Evolutionary conservation across 352 stramenopile genomes (phyloP).

Genomic region (Phytophthora hibernalis): DNA sequence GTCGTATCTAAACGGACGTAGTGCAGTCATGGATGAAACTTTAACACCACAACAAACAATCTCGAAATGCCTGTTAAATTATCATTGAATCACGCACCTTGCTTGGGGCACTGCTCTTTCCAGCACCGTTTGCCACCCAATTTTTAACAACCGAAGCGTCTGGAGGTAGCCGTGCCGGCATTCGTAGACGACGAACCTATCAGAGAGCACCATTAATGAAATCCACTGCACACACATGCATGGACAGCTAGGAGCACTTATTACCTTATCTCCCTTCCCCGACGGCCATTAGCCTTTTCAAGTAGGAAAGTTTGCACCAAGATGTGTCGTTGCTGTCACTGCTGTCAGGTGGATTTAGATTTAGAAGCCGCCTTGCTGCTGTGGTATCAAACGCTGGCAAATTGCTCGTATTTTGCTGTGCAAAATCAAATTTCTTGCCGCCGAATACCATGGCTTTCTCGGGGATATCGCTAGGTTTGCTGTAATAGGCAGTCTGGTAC

Average conservation of each 20-base stretch:
- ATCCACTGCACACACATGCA: neutral
- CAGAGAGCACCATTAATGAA: neutral
- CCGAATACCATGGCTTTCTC: conserved; percentile 80
- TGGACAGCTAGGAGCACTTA: neutral
- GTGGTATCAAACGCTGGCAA: conserved; percentile 59
- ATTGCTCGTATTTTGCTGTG: conserved; percentile 39
- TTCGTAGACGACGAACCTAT: conserved; percentile 50
- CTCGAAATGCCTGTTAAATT: neutral
- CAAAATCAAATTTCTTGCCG: conserved; percentile 75
- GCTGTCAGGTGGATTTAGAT: conserved; percentile 14
- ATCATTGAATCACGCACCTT: conserved; percentile 32
- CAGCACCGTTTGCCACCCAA: conserved; percentile 42
- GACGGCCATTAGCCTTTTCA: conserved; percentile 13
- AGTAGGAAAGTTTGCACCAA: conserved; percentile 36
- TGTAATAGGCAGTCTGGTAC: conserved; percentile 69
- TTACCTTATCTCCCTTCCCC: conserved; percentile 28
- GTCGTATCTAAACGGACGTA: conserved; percentile 17
- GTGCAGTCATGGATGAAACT: neutral
- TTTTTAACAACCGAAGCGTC: conserved; percentile 31
- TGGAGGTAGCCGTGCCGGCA: conserved; percentile 47
- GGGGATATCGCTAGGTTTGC: conserved; percentile 61
- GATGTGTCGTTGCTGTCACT: neutral
- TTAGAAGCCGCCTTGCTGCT: conserved; percentile 14
- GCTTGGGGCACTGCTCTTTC: neutral
- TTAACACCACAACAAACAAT: neutral